Percentiles rank a stretch among this genome's conserved stretches.
Conservation (phyloP, 2,329 filamentous ascomycete genomes). For the Cylindrodendrum hubeiense region DNA sequence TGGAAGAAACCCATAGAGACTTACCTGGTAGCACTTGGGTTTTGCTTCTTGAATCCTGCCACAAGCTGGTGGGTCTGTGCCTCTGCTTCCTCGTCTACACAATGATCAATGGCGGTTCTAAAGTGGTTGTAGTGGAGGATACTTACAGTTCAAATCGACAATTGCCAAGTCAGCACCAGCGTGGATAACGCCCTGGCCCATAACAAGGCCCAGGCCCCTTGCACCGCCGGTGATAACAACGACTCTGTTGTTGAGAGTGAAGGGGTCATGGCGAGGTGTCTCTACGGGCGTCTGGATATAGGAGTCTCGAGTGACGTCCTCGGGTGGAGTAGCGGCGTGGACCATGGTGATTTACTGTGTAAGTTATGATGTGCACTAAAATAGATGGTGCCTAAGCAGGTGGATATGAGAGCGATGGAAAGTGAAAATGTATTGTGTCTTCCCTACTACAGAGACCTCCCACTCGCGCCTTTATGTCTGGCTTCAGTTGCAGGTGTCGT, state of each 20-base stretch:
- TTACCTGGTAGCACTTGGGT: conserved; percentile 78
- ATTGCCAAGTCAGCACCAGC: conserved; percentile 91
- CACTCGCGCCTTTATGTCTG: not conserved
- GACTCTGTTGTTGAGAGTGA: conserved; percentile 79
- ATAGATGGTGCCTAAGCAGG: not conserved
- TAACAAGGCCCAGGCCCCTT: conserved; percentile 88
- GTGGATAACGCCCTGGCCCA: conserved; percentile 90
- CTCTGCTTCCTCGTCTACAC: conserved; percentile 82
- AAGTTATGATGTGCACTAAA: not conserved
- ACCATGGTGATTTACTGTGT: not conserved
- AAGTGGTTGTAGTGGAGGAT: conserved; percentile 28
- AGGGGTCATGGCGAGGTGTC: not conserved
- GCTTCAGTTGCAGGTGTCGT: not conserved
- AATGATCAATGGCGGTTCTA: not conserved
- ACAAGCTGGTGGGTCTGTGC: conserved; percentile 80
- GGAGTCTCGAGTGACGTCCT: not conserved
- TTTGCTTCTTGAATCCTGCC: conserved; percentile 80
- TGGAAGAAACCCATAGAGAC: conserved; percentile 22
- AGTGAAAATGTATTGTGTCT: not conserved
- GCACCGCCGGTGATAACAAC: conserved; percentile 91
- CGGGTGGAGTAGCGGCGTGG: not conserved
- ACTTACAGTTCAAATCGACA: conserved; percentile 89
- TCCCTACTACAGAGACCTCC: not conserved
- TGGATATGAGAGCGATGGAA: not conserved
- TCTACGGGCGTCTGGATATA: not conserved